Conservation (phyloP, 441 rosid species). For the Syzygium syzygioides region DNA sequence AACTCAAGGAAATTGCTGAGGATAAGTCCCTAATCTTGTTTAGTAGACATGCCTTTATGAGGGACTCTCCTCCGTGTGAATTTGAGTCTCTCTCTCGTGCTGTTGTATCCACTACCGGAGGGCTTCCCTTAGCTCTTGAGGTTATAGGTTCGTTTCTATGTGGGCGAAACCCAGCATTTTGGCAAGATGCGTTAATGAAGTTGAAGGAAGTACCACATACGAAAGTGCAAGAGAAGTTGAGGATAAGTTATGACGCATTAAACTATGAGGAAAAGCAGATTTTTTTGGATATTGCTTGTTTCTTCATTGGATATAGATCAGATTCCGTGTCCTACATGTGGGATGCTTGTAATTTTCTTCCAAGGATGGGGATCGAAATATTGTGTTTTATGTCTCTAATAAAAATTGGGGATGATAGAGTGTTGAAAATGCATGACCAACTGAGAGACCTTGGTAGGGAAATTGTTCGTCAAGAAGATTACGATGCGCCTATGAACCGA, state of each 20-base stretch:
- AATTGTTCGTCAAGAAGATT: rapidly evolving
- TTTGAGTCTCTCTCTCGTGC: no score
- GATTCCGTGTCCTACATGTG: neutral
- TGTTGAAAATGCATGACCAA: neutral
- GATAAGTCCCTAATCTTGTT: no score
- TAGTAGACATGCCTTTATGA: no score
- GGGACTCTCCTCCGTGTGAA: no score
- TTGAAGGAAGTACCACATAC: rapidly evolving
- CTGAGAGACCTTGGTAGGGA: neutral
- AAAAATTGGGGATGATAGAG: neutral
- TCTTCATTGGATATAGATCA: neutral
- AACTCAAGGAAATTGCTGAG: no score
- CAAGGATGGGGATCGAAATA: rapidly evolving
- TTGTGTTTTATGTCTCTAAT: neutral
- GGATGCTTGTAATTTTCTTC: rapidly evolving
- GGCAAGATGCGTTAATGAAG: rapidly evolving
- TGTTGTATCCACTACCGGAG: no score
- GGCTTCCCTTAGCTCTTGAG: no score
- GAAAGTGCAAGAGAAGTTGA: rapidly evolving
- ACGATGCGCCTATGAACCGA: no score
- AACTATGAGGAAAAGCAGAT: rapidly evolving
- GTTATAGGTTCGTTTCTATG: no score
- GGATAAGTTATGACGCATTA: rapidly evolving
- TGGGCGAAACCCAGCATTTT: rapidly evolving
- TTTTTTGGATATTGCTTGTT: neutral